These are phyloP conservation scores for Podospora fimiseda DNA, from an alignment of 495 filamentous ascomycete species.

Conservation along the genomic window DNA sequence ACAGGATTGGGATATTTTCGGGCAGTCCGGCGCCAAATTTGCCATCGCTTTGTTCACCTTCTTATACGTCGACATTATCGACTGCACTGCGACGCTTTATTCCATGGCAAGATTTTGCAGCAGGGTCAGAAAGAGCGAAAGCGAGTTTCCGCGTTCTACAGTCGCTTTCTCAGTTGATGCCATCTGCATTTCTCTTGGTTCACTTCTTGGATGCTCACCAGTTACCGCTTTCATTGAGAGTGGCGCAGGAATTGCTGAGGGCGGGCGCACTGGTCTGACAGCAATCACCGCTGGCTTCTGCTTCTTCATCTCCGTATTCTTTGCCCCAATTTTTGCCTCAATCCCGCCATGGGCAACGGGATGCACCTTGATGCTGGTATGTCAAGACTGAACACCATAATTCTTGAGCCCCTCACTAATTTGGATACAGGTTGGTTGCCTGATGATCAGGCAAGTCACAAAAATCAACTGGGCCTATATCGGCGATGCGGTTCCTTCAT, in stretches of 20 bases:
- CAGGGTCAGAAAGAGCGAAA: slow-evolving; percentile 47
- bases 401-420: neutral
- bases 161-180: slow-evolving; percentile 59
- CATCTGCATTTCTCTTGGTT: slow-evolving; percentile 72
- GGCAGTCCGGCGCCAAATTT: slow-evolving; percentile 51
- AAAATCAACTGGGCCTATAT: slow-evolving; percentile 51
- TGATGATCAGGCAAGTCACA: slow-evolving; percentile 53
- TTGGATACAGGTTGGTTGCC: slow-evolving; percentile 39
- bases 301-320: slow-evolving; percentile 75
- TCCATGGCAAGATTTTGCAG: slow-evolving; percentile 76
- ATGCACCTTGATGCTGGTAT: slow-evolving; percentile 68
- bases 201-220: slow-evolving; percentile 67
- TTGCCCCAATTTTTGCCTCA: slow-evolving; percentile 75
- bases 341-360: slow-evolving; percentile 84
- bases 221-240: slow-evolving; percentile 80
- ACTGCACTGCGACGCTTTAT: slow-evolving; percentile 60
- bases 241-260: slow-evolving; percentile 76
- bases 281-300: slow-evolving; percentile 65
- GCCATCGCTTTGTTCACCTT: slow-evolving; percentile 75
- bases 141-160: slow-evolving; percentile 62
- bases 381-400: neutral
- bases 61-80: slow-evolving; percentile 77
- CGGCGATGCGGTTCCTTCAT: slow-evolving; percentile 70
- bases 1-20: slow-evolving; percentile 59
- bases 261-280: slow-evolving; percentile 71